Percentiles rank a stretch among this genome's conserved stretches.
Conservation (phyloP, 495 filamentous ascomycete genomes). For the Filosporella fistucella region DNA sequence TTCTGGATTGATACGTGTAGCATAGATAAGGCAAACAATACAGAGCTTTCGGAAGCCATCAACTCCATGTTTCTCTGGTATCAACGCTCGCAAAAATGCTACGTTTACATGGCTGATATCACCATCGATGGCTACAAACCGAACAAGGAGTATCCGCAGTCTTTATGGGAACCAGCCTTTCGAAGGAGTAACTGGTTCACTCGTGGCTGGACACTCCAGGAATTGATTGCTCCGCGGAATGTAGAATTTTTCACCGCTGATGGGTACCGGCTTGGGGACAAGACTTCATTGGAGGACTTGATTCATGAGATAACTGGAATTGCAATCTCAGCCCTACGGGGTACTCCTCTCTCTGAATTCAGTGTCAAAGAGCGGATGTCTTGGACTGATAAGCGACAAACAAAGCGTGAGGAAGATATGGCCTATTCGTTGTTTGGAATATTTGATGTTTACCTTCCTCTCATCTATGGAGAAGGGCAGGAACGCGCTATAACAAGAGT, state of each 20-base stretch:
- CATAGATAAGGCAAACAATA: neutral
- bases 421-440: constrained; percentile 3
- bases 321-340: neutral
- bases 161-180: constrained; percentile 13
- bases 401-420: constrained; percentile 3
- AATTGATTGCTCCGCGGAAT: neutral
- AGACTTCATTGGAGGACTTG: neutral
- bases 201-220: constrained; percentile 7
- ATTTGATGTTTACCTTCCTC: neutral
- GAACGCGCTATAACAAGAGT: neutral
- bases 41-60: constrained; percentile 1
- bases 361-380: neutral
- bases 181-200: constrained; percentile 1
- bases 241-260: neutral
- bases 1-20: constrained; percentile 1
- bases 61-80: constrained; percentile 4
- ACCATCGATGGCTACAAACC: neutral
- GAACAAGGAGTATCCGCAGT: neutral
- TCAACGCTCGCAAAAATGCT: neutral
- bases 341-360: neutral
- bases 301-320: constrained; percentile 1
- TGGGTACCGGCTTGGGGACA: constrained; percentile 1
- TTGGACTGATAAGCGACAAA: neutral
- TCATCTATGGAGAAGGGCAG: neutral
- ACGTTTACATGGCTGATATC: neutral